Evolutionary conservation across 345 rosid species (phyloP), one percentile per base, ranked within the genome.

Genomic region (Geranium rotundifolium): DNA sequence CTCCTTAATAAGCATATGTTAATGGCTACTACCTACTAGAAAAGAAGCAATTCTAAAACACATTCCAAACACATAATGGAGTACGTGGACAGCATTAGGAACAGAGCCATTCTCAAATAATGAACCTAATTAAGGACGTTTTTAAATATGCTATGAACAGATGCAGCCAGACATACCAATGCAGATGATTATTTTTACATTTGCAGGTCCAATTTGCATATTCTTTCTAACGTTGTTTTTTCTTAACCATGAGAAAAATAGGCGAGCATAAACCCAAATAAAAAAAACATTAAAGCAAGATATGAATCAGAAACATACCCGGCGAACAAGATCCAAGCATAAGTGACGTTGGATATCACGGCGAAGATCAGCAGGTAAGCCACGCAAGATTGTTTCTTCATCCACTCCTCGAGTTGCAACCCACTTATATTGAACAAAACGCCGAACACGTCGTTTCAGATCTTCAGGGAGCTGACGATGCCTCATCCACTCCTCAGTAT

Each of bases 401-500:
- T 82, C 84, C 19, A 92, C 98, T 75, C 98, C 98, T 64, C 87
- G 82, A 34, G 93, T 87, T 34, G 98, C 86, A 55, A 89, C 72
- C 98, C 98, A 92, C 76, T 83, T 89, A 68, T 89, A 89, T 60
- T 84, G 95, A 67, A 75, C 93, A 66, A 84, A 89, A 37, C 89
- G 79, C 29, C 82, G 75, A 58, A 92, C 89, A 29, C 84, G 81
- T 20, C 70, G 73, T 71, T 64, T 87, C 73, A 92, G 71, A 63
- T 84, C 93, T 70, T 82, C 91, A 49, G 96, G 98, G 61, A 89
- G 95, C 72, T 87, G 90, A 49, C 95, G 95, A 73, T 89, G 96
- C 73, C 79, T 80, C 95, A 89, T 91, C 98, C 98, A 91, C 69
- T 89, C 92, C 69, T 91, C 96, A 0, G 95, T 89, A 71, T 91